Evolutionary conservation across 1,284 basidiomycete genomes (phyloP).

Genomic region (Ganoderma sp.): DNA sequence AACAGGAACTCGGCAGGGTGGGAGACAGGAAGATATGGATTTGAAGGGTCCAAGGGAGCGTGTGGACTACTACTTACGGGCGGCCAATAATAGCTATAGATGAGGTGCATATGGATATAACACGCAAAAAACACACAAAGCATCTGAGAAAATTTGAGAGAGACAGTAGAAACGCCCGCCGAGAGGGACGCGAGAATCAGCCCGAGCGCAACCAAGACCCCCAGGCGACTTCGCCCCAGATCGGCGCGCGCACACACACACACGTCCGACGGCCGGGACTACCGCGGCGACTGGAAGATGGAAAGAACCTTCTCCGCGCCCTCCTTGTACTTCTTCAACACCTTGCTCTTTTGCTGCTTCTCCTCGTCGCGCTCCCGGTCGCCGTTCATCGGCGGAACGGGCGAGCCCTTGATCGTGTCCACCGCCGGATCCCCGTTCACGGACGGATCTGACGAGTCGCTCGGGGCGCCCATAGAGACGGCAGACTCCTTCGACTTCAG

Average conservation of each 20-base stretch:
- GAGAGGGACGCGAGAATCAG: constrained; percentile 17
- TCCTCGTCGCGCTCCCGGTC: constrained; percentile 39
- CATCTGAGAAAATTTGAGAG: constrained; percentile 18
- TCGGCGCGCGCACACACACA: background rate
- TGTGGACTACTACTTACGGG: constrained; percentile 30
- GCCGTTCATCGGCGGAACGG: constrained; percentile 42
- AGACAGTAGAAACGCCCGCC: constrained; percentile 27
- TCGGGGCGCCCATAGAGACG: constrained; percentile 67
- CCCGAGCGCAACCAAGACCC: background rate
- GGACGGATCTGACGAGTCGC: constrained; percentile 74
- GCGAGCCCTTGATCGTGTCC: constrained; percentile 34
- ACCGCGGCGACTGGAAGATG: constrained; percentile 67
- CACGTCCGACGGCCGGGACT: constrained; percentile 14
- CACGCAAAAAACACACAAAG: constrained; percentile 19
- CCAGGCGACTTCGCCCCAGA: constrained; percentile 5
- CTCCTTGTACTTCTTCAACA: constrained; percentile 82
- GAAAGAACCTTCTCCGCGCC: constrained; percentile 82
- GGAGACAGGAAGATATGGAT: background rate
- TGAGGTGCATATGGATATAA: constrained; percentile 38
- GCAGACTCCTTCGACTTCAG: constrained; percentile 80
- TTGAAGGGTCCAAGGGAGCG: constrained; percentile 33
- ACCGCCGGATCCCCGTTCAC: constrained; percentile 52
- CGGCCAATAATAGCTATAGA: constrained; percentile 38
- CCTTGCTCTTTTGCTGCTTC: constrained; percentile 66
- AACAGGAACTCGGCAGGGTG: background rate